Evolutionary conservation across 495 filamentous ascomycete genomes (phyloP), one percentile per base, ranked within the genome.

Genomic region (Neurospora cerealis): DNA sequence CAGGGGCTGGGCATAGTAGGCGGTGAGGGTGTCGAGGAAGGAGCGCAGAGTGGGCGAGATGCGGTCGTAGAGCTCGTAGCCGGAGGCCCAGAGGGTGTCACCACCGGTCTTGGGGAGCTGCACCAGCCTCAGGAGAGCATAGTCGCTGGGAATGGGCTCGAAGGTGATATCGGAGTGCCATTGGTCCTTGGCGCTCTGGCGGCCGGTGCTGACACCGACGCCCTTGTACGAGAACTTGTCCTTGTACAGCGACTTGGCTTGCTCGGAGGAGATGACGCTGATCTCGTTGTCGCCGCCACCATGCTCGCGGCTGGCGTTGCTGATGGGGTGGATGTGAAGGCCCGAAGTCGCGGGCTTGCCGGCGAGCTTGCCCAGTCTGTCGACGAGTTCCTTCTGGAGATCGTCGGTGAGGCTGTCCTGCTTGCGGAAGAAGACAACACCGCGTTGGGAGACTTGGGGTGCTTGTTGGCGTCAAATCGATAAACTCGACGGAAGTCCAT

Each of bases 351-450:
- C 79, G 5, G 91, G 91, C 77, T 92, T 91, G 73, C 91, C 92
- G 2, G 89, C 85, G 9, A 90, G 84, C 76, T 89, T 81, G 15
- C 91, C 91, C 0, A 95, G 87, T 3, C 87, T 85, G 71, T 92
- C 86, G 3, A 87, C 85, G 0, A 94, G 86, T 73, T 90, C 86
- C 77, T 94, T 94, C 74, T 92, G 89, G 24, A 89, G 82, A 21
- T 90, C 87, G 75, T 91, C 85, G 75, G 85, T 86, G 9, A 93
- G 80, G 71, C 83, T 86, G 79, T 93, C 87, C 75, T 95, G 93
- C 42, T 88, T 86, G 37, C 92, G 91, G 83, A 96, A 93, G 84
- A 93, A 94, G 48, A 95, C 93, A 0, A 96, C 93, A 4, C 92
- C 92, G 0, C 92, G 89, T 75, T 91, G 89, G 19, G 92, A 95